Evolutionary conservation across 1,284 basidiomycete genomes (phyloP).

Genomic region (Boletus mariae): DNA sequence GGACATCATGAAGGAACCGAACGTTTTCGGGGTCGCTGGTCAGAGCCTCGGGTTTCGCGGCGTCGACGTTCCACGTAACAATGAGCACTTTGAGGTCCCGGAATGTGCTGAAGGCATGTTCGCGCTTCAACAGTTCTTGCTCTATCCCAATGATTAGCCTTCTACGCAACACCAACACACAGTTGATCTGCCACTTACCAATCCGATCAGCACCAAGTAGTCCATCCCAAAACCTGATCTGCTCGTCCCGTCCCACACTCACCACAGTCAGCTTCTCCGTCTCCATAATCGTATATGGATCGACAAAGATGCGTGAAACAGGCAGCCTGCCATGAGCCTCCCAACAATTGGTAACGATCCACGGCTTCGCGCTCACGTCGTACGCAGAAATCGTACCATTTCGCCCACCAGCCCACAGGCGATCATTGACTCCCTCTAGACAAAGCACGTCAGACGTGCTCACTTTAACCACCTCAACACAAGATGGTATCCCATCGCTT

Average conservation of each 20-base stretch:
- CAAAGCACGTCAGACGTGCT: constrained; percentile 76
- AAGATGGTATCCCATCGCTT: constrained; percentile 51
- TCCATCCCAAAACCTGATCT: constrained; percentile 87
- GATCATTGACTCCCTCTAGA: constrained; percentile 75
- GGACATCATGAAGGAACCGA: constrained; percentile 68
- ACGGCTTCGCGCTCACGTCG: constrained; percentile 69
- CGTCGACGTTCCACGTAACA: constrained; percentile 93
- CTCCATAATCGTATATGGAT: constrained; percentile 69
- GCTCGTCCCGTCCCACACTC: constrained; percentile 76
- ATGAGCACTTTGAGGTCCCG: constrained; percentile 78
- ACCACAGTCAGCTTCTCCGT: constrained; percentile 67
- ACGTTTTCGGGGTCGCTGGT: constrained; percentile 59
- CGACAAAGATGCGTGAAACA: constrained; percentile 67
- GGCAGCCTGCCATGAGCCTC: constrained; percentile 80
- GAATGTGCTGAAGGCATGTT: constrained; percentile 77
- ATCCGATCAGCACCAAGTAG: constrained; percentile 83
- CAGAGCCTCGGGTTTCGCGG: constrained; percentile 77
- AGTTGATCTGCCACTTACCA: constrained; percentile 46
- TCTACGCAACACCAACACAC: constrained; percentile 1
- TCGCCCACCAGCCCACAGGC: constrained; percentile 83
- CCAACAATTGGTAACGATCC: constrained; percentile 90
- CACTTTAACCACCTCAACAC: constrained; percentile 71
- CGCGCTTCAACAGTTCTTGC: constrained; percentile 69
- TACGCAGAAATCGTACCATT: constrained; percentile 84
- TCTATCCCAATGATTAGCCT: constrained; percentile 43